Evolutionary conservation across 495 filamentous ascomycete genomes (phyloP), one percentile per base, ranked within the genome.

Genomic region (Aspergillus leporis): DNA sequence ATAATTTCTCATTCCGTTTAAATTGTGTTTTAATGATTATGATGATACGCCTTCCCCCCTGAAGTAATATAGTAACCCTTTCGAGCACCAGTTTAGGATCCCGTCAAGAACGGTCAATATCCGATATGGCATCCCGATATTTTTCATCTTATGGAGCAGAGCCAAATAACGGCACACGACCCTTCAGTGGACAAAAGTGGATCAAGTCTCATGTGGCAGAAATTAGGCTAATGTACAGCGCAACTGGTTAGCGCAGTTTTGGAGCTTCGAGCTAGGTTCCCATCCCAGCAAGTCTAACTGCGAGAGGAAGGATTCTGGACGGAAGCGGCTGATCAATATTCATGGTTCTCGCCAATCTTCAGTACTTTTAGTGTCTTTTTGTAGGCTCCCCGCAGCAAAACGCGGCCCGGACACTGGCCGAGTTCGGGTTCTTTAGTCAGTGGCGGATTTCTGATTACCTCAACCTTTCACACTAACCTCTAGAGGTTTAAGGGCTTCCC

Each of bases 261-360:
- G 43, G 43, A 47, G 43, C 43, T 47, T 23, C 10, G 16, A 47
- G 19, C 43, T 47, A 47, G 43, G 43, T 47, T 47, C 43, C 43
- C 13, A 47, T 47, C 43, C 16, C 13, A 47, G 22, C 28, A 50
- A 31, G 19, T 54, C 60, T 61, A 63, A 63, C 64, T 54, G 14
- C 52, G 32, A 48, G 58, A 62, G 64, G 64, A 66, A 66, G 64
- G 64, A 61, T 66, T 66, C 64, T 63, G 61, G 64, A 66, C 61
- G 58, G 58, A 21, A 54, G 46, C 52, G 53, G 53, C 36, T 48
- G 47, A 36, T 30, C 43, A 19, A 23, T 53, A 25, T 47, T 61
- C 59, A 38, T 61, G 53, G 53, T 47, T 47, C 43, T 47, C 43
- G 43, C 23, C 43, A 22, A 10, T 41, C 23, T 41, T 54, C n/a